Conservation (phyloP, 352 stramenopile genomes). For the Globisporangium ultimum region DNA sequence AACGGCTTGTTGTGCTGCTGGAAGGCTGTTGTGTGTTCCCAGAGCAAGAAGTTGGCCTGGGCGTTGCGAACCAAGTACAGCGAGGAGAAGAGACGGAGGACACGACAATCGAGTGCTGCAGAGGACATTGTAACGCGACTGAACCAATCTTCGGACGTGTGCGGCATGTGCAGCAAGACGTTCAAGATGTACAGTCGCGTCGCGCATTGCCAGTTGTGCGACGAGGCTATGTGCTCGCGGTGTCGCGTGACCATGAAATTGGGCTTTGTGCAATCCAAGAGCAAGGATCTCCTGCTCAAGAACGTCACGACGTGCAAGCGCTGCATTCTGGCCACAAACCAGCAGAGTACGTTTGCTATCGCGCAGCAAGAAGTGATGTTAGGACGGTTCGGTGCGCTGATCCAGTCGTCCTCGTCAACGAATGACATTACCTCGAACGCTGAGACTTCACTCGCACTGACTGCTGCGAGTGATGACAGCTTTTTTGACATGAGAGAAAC, state of each 20-base stretch:
- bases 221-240: conserved; percentile 29
- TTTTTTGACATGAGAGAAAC: not conserved
- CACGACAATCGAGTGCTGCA: too few species aligned
- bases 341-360: conserved; percentile 10
- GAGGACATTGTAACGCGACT: too few species aligned
- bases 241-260: conserved; percentile 45
- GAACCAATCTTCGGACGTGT: not conserved
- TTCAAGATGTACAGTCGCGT: conserved; percentile 18
- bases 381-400: conserved; percentile 17
- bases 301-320: conserved; percentile 11
- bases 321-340: conserved; percentile 2
- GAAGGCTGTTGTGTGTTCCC: conserved; percentile 15
- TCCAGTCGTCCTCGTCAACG: not conserved
- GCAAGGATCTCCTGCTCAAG: conserved; percentile 31
- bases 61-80: conserved; percentile 2
- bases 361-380: conserved; percentile 15
- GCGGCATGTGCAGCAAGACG: conserved; percentile 22
- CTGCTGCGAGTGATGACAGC: not conserved
- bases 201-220: conserved; percentile 27
- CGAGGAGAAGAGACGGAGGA: not conserved
- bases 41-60: conserved; percentile 21
- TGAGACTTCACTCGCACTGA: not conserved
- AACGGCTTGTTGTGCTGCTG: conserved; percentile 18
- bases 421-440: not conserved
- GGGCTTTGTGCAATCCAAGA: conserved; percentile 36